Percentiles rank a stretch among this genome's conserved stretches.
phyloP scores from a whole-genome alignment of 129 eudicot genomes.

The Flaveria ramosissima region DNA sequence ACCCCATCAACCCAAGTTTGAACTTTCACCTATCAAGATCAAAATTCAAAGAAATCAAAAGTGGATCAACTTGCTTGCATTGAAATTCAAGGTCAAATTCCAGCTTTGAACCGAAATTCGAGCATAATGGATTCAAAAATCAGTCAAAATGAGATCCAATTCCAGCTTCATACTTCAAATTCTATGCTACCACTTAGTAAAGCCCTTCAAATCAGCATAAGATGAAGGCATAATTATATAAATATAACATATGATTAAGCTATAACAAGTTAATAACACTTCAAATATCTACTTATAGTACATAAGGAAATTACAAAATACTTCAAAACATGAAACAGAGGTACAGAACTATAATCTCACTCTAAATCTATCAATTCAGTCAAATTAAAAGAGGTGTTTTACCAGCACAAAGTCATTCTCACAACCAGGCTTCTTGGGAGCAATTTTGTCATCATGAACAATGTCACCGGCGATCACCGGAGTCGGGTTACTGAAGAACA shows the following conservation, averaged over 20 bases:
- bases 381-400: slow-evolving; percentile 9
- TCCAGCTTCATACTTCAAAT: not conserved
- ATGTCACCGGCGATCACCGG: slow-evolving; percentile 74
- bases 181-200: too few species aligned
- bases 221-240: too few species aligned
- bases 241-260: not conserved
- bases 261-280: not conserved
- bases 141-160: not conserved
- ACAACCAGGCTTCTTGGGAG: slow-evolving; percentile 94
- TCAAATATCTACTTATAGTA: not conserved
- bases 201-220: too few species aligned
- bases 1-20: slow-evolving; percentile 83
- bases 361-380: not conserved
- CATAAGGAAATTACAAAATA: not conserved
- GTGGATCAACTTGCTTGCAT: not conserved
- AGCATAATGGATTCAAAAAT: not conserved
- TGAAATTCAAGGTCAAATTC: not conserved
- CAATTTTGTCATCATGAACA: slow-evolving; percentile 65
- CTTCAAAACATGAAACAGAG: not conserved
- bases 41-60: not conserved
- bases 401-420: slow-evolving; percentile 87
- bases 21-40: slow-evolving; percentile 68
- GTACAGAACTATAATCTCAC: not conserved
- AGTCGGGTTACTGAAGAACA: slow-evolving; percentile 37
- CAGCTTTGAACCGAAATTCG: not conserved